phyloP scores from a whole-genome alignment of 2,329 filamentous ascomycete genomes.

The Massarina eburnea region DNA sequence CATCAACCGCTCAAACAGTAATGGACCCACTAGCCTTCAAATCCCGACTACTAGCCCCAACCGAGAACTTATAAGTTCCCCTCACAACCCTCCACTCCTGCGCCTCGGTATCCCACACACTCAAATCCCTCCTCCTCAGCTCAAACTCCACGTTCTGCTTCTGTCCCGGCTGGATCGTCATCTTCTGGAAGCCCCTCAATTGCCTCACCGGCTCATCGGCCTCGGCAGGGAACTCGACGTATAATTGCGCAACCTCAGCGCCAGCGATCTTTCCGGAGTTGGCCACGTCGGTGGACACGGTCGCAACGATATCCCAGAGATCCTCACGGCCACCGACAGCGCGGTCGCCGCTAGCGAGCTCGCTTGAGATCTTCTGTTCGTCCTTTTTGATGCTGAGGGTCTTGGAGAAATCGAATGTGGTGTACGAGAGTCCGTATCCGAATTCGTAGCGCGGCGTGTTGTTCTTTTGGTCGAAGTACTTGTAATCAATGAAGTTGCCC shows the following conservation, averaged over 20 bases:
- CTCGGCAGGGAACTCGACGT: conserved; percentile 59
- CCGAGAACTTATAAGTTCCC: conserved; percentile 18
- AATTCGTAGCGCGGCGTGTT: conserved; percentile 75
- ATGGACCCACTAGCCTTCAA: conserved; percentile 13
- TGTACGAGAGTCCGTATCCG: conserved; percentile 74
- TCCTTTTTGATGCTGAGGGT: conserved; percentile 56
- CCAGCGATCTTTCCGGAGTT: conserved; percentile 68
- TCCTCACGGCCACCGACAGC: conserved; percentile 41
- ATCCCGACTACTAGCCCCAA: conserved; percentile 27
- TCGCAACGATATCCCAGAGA: conserved; percentile 69
- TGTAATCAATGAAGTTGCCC: conserved; percentile 79
- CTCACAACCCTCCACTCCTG: conserved; percentile 73
- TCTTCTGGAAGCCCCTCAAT: conserved; percentile 77
- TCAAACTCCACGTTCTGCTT: conserved; percentile 64
- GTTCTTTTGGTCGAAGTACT: conserved; percentile 66
- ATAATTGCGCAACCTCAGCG: conserved; percentile 72
- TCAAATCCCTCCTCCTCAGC: conserved; percentile 76
- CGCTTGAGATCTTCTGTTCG: conserved; percentile 53
- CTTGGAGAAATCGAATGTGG: conserved; percentile 70
- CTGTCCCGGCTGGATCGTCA: conserved; percentile 68
- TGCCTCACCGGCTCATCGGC: conserved; percentile 65
- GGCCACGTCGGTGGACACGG: conserved; percentile 64
- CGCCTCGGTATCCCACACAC: conserved; percentile 73
- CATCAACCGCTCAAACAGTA: too few species aligned
- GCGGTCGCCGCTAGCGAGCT: conserved; percentile 46